These are phyloP conservation scores for Colletotrichum kahawae DNA, from an alignment of 2,329 filamentous ascomycete genomes.

Conservation along the genomic window DNA sequence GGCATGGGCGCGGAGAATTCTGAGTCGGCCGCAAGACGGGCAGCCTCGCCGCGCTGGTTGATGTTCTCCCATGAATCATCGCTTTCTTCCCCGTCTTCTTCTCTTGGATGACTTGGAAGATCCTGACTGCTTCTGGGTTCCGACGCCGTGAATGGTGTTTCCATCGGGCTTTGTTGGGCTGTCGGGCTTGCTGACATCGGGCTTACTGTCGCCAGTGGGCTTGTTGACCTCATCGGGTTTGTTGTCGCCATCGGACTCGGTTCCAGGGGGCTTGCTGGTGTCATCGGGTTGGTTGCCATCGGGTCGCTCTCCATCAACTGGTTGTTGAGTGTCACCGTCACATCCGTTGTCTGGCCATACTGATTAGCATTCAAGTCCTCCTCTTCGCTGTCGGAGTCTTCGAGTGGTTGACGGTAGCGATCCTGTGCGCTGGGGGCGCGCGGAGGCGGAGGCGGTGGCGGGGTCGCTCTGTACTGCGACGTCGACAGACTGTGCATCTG, in stretches of 20 bases:
- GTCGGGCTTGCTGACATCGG: not conserved
- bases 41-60: not conserved
- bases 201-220: not conserved
- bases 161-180: not conserved
- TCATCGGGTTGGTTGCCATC: not conserved
- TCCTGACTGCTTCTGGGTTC: not conserved
- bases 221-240: not conserved
- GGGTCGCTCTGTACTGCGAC: not conserved
- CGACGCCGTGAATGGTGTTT: not conserved
- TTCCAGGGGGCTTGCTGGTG: not conserved
- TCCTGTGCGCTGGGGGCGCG: not conserved
- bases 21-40: not conserved
- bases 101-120: slow-evolving; percentile 16
- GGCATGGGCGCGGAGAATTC: not conserved
- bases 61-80: slow-evolving; percentile 21
- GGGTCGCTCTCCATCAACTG: not conserved
- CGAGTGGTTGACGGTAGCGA: not conserved
- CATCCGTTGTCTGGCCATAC: slow-evolving; percentile 9
- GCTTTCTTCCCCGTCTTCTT: slow-evolving; percentile 20
- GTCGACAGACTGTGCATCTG: slow-evolving; percentile 13
- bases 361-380: slow-evolving; percentile 13
- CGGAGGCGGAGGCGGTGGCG: not conserved
- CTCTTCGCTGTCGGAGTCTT: slow-evolving; percentile 13
- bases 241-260: not conserved
- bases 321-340: not conserved